Evolutionary conservation across 345 rosid species (phyloP).

Genomic region (Euphorbia pulcherrima): DNA sequence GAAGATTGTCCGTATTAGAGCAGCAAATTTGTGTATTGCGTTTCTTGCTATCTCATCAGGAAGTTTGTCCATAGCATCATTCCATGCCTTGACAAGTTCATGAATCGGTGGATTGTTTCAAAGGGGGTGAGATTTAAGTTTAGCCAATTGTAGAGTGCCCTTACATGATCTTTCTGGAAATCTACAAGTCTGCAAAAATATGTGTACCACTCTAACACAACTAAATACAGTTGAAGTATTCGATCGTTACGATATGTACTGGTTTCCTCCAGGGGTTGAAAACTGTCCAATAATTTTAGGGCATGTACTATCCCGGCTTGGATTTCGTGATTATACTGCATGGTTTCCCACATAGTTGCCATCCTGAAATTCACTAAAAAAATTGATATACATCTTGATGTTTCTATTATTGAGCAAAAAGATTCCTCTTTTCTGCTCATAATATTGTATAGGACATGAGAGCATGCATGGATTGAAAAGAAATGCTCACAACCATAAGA

Average conservation of each 20-base stretch:
- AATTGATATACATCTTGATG: too few species aligned
- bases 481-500: too few species aligned
- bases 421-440: not conserved
- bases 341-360: slow-evolving; percentile 85
- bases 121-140: slow-evolving; percentile 77
- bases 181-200: slow-evolving; percentile 70
- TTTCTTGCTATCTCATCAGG: slow-evolving; percentile 68
- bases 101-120: slow-evolving; percentile 57
- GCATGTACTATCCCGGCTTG: slow-evolving; percentile 44
- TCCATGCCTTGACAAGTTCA: slow-evolving; percentile 61
- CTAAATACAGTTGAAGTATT: slow-evolving; percentile 65
- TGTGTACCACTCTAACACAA: slow-evolving; percentile 72
- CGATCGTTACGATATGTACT: slow-evolving; percentile 66
- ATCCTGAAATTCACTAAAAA: slow-evolving; percentile 57
- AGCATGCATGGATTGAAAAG: too few species aligned
- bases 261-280: slow-evolving; percentile 61
- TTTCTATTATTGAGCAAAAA: not conserved
- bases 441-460: too few species aligned
- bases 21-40: slow-evolving; percentile 57
- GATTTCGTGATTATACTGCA: slow-evolving; percentile 76
- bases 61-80: slow-evolving; percentile 51
- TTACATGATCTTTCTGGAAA: slow-evolving; percentile 63
- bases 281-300: slow-evolving; percentile 41
- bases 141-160: slow-evolving; percentile 62
- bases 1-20: slow-evolving; percentile 54